phyloP scores from a whole-genome alignment of 148 eudicot species.

The Cornus kousa region DNA sequence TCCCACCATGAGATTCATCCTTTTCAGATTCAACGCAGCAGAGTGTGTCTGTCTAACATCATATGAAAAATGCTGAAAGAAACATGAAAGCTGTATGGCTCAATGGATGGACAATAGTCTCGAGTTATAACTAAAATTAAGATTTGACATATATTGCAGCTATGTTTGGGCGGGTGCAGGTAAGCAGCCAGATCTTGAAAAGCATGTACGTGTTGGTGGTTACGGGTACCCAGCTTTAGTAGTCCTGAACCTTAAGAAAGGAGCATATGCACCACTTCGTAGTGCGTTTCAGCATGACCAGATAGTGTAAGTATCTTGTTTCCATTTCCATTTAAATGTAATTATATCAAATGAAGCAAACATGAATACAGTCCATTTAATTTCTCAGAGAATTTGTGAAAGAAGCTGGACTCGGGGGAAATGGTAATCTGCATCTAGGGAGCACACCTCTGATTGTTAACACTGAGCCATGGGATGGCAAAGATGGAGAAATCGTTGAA shows the following conservation, averaged over 20 bases:
- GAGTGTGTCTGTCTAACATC: background rate
- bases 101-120: no score
- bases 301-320: constrained; percentile 54
- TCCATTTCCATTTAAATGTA: background rate
- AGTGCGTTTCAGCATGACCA: constrained; percentile 88
- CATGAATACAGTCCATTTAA: constrained; percentile 10
- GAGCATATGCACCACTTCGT: constrained; percentile 83
- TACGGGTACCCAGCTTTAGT: constrained; percentile 98
- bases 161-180: constrained; percentile 97
- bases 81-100: no score
- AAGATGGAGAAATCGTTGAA: constrained; percentile 85
- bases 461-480: constrained; percentile 90
- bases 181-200: constrained; percentile 91
- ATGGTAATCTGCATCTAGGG: constrained; percentile 70
- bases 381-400: constrained; percentile 78
- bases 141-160: constrained; percentile 46
- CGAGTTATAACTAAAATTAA: no score
- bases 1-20: background rate
- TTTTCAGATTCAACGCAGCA: background rate
- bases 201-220: constrained; percentile 88
- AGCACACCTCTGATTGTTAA: constrained; percentile 48
- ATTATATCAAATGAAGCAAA: background rate
- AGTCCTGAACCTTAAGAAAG: constrained; percentile 81
- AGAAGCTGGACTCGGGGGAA: constrained; percentile 86
- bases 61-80: no score